These are phyloP conservation scores for Pichia sp. DNA, from an alignment of 1,139 yeast species.

Conservation along the genomic window DNA sequence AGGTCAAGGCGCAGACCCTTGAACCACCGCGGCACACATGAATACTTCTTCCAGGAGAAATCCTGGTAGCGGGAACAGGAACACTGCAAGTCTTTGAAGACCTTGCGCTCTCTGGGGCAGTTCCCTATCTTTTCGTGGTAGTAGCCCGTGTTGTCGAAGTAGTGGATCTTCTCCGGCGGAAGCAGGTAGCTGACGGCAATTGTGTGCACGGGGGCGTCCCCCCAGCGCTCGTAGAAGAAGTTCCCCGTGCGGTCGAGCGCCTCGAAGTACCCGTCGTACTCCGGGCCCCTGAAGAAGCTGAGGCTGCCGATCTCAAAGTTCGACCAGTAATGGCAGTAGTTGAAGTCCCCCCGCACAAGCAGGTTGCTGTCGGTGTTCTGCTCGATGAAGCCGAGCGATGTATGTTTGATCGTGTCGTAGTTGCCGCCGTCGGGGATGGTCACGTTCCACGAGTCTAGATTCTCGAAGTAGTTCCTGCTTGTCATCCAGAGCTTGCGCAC, in stretches of 20 bases:
- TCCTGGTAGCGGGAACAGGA: conserved; percentile 23
- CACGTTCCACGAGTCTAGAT: conserved; percentile 31
- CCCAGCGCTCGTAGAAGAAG: conserved; percentile 94
- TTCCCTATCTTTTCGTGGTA: conserved; percentile 75
- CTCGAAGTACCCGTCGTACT: conserved; percentile 66
- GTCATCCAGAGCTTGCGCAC: conserved; percentile 61
- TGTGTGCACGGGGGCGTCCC: conserved; percentile 91
- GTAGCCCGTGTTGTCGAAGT: conserved; percentile 79
- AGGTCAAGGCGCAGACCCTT: conserved; percentile 10
- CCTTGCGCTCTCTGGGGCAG: conserved; percentile 51
- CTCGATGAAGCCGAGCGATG: conserved; percentile 63
- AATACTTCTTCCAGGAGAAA: conserved; percentile 28
- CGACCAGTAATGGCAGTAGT: conserved; percentile 89
- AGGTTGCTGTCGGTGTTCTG: conserved; percentile 27
- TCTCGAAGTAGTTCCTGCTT: conserved; percentile 46
- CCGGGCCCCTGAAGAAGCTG: conserved; percentile 68
- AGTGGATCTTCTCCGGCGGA: conserved; percentile 57
- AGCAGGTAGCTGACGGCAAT: conserved; percentile 73
- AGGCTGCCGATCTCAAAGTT: conserved; percentile 82
- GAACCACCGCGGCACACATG: conserved; percentile 31
- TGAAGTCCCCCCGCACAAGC: conserved; percentile 53
- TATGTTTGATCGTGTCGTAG: conserved; percentile 26
- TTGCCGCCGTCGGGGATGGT: conserved; percentile 29
- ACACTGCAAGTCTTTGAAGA: conserved; percentile 23
- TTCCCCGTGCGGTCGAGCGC: conserved; percentile 75